A percentile compares a stretch with the other conserved stretches of the same genome.
Evolutionary conservation across 106 monocot genomes (phyloP).

Genomic region (Alisma plantagoaquatica): DNA sequence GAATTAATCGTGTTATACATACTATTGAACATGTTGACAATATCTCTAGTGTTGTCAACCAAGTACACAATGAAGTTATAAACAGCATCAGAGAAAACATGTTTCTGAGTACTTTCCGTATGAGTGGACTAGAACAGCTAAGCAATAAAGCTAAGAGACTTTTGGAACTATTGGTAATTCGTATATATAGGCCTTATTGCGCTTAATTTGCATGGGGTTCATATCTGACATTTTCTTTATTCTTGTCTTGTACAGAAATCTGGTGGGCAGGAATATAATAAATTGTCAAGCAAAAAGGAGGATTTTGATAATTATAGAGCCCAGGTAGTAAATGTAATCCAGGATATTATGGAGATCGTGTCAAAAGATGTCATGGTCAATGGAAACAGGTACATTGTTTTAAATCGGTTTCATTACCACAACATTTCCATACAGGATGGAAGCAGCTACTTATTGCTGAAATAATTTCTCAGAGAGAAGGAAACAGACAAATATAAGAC

Average conservation of each 20-base stretch:
- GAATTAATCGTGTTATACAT: too few species aligned
- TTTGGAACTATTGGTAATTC: slow-evolving; percentile 61
- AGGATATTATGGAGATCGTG: slow-evolving; percentile 94
- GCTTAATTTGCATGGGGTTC: background rate
- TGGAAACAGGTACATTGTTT: slow-evolving; percentile 31
- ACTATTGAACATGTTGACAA: too few species aligned
- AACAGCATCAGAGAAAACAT: slow-evolving; percentile 23
- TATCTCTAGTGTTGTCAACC: slow-evolving; percentile 34
- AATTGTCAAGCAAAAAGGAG: slow-evolving; percentile 25
- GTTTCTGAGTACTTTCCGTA: slow-evolving; percentile 59
- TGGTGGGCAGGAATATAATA: too few species aligned
- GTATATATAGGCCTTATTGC: background rate
- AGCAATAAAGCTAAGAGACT: slow-evolving; percentile 75
- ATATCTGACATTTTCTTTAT: background rate
- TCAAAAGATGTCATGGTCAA: slow-evolving; percentile 73
- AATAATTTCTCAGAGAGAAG: too few species aligned
- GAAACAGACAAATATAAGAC: slow-evolving; percentile 20
- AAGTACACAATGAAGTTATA: slow-evolving; percentile 31
- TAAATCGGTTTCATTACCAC: too few species aligned
- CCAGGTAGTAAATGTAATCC: slow-evolving; percentile 80
- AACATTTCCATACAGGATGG: too few species aligned
- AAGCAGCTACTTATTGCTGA: too few species aligned
- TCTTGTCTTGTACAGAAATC: background rate
- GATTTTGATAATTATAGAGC: slow-evolving; percentile 42
- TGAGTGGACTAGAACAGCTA: slow-evolving; percentile 81